Conservation (phyloP, 1,284 basidiomycete species). For the Marasmius fiardii region DNA sequence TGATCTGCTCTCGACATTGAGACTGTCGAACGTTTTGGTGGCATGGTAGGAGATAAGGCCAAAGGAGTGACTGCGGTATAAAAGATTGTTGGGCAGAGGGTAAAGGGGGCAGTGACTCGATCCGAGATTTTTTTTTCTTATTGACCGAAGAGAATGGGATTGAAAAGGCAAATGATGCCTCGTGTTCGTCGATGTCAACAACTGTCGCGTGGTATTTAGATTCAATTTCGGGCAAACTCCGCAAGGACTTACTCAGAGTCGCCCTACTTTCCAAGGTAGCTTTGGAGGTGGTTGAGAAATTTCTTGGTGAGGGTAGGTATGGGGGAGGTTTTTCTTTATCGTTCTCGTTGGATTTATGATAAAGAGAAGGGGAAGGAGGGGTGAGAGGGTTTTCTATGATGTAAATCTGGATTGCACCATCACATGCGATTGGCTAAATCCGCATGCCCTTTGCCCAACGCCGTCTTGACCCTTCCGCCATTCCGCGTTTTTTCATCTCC, state of each 20-base stretch:
- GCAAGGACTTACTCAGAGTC: background rate
- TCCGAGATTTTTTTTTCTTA: background rate
- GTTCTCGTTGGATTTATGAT: background rate
- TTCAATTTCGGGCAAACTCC: background rate
- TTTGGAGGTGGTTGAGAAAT: too few species aligned
- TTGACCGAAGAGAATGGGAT: background rate
- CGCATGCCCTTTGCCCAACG: slow-evolving; percentile 1
- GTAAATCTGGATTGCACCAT: background rate
- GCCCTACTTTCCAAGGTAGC: too few species aligned
- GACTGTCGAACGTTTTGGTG: slow-evolving; percentile 1
- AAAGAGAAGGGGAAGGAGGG: background rate
- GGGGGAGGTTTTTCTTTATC: background rate
- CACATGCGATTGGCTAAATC: background rate
- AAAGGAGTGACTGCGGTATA: background rate
- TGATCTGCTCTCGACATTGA: slow-evolving; percentile 4
- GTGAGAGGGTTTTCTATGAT: background rate
- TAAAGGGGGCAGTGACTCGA: background rate
- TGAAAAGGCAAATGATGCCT: slow-evolving; percentile 1
- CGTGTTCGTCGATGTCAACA: background rate
- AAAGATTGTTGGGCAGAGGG: slow-evolving; percentile 8
- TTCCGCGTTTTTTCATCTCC: background rate
- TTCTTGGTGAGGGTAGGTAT: too few species aligned
- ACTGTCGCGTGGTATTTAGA: background rate
- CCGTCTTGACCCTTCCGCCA: background rate
- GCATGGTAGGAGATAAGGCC: background rate